Evolutionary conservation across 1,284 basidiomycete species (phyloP).

Genomic region (Ustilago nuda): DNA sequence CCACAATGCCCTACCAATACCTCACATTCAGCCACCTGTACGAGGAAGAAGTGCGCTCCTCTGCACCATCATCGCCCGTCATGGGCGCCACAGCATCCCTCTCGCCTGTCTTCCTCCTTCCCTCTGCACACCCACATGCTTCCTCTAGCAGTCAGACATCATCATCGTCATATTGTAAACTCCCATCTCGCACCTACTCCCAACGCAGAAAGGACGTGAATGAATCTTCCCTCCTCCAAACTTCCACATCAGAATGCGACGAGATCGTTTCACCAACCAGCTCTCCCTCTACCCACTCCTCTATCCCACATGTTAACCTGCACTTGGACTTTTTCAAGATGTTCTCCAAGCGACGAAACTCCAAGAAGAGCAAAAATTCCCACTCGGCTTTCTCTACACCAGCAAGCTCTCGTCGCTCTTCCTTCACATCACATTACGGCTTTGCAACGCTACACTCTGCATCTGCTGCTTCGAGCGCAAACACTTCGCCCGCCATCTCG

Average conservation of each 20-base stretch:
- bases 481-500: constrained; percentile 42
- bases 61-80: constrained; percentile 44
- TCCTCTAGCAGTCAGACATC: constrained; percentile 8
- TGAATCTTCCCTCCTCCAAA: constrained; percentile 25
- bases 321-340: constrained; percentile 30
- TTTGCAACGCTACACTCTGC: constrained; percentile 28
- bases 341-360: constrained; percentile 20
- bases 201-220: constrained; percentile 13
- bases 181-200: constrained; percentile 7
- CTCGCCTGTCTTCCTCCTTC: constrained; percentile 40
- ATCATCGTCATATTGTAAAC: neutral
- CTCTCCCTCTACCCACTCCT: constrained; percentile 4
- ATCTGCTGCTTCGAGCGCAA: constrained; percentile 36
- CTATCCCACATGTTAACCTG: constrained; percentile 4
- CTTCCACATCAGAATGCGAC: constrained; percentile 30
- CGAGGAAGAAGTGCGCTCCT: constrained; percentile 43
- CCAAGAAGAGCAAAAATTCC: constrained; percentile 10
- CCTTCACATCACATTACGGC: constrained; percentile 29
- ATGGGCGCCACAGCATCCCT: constrained; percentile 21
- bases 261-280: constrained; percentile 12
- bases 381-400: constrained; percentile 43
- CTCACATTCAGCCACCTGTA: constrained; percentile 54
- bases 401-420: constrained; percentile 32
- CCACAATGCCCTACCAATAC: constrained; percentile 44
- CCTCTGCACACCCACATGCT: constrained; percentile 14